A percentile compares a stretch with the other conserved stretches of the same genome.
Evolutionary conservation across 345 rosid species (phyloP).

Genomic region (Eutrema yunnanense): DNA sequence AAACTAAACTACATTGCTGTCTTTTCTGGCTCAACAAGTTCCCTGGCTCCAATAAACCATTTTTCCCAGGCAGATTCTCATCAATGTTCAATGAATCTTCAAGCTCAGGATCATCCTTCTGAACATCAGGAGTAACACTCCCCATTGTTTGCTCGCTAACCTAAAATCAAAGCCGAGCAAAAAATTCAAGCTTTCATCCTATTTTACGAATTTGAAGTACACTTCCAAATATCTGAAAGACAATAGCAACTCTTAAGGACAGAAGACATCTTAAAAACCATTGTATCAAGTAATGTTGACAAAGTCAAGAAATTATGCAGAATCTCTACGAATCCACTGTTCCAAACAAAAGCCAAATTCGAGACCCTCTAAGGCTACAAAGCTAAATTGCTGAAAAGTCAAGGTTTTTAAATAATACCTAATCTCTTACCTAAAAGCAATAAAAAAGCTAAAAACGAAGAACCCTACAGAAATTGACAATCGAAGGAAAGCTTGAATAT

Average conservation of each 20-base stretch:
- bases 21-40: conserved; percentile 38
- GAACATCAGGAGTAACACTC: conserved; percentile 27
- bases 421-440: conserved; percentile 28
- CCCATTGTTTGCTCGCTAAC: conserved; percentile 42
- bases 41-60: conserved; percentile 19
- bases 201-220: not conserved
- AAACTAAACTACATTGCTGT: conserved; percentile 33
- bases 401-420: conserved; percentile 11
- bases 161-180: conserved; percentile 6
- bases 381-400: conserved; percentile 25
- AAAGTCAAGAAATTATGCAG: not conserved
- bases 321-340: not conserved
- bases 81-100: conserved; percentile 38
- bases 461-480: conserved; percentile 26
- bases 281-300: not conserved
- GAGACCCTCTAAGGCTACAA: conserved; percentile 7
- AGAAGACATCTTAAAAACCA: not conserved
- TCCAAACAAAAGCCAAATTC: not conserved
- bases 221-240: conserved; percentile 17
- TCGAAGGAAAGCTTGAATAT: conserved; percentile 22
- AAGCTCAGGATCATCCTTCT: conserved; percentile 35
- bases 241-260: not conserved
- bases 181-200: conserved; percentile 25
- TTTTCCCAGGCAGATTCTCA: conserved; percentile 18
- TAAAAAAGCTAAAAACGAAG: conserved; percentile 9